These are phyloP conservation scores for Casuarina cunninghamiana DNA, from an alignment of 306 rosid genomes.

Conservation along the genomic window DNA sequence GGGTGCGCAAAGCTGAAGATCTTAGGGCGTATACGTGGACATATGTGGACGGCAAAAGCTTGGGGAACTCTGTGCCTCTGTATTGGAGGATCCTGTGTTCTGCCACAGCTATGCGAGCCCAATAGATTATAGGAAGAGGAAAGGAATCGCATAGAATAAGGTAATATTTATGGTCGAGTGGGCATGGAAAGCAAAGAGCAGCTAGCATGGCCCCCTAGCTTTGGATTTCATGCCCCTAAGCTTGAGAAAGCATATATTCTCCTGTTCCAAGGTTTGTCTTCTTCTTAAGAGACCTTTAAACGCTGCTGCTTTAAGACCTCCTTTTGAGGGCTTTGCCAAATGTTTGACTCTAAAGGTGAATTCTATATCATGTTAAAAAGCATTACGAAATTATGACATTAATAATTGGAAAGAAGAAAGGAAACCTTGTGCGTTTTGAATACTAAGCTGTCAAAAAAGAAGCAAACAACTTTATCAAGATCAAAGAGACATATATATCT, in stretches of 20 bases:
- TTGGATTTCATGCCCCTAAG: conserved; percentile 47
- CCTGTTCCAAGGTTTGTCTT: conserved; percentile 56
- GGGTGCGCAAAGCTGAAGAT: neutral
- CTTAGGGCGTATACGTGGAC: neutral
- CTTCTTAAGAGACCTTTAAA: conserved; percentile 47
- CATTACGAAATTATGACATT: conserved; percentile 24
- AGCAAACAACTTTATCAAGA: neutral
- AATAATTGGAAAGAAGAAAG: conserved; percentile 8
- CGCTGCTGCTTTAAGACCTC: conserved; percentile 54
- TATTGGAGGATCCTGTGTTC: neutral
- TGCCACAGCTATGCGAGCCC: neutral
- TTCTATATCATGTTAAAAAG: conserved; percentile 26
- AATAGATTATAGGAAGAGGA: conserved; percentile 7
- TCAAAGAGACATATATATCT: neutral
- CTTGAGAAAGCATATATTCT: conserved; percentile 64
- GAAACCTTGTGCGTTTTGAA: neutral
- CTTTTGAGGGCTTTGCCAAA: conserved; percentile 52
- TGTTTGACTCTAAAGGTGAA: conserved; percentile 37
- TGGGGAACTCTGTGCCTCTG: neutral
- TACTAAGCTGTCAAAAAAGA: neutral
- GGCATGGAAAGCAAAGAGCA: conserved; percentile 36
- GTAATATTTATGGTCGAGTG: conserved; percentile 18
- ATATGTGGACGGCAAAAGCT: neutral
- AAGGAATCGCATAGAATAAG: conserved; percentile 24
- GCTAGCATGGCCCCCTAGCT: conserved; percentile 31